Evolutionary conservation across 2,329 filamentous ascomycete genomes (phyloP).

Genomic region (Colletotrichum sp.): DNA sequence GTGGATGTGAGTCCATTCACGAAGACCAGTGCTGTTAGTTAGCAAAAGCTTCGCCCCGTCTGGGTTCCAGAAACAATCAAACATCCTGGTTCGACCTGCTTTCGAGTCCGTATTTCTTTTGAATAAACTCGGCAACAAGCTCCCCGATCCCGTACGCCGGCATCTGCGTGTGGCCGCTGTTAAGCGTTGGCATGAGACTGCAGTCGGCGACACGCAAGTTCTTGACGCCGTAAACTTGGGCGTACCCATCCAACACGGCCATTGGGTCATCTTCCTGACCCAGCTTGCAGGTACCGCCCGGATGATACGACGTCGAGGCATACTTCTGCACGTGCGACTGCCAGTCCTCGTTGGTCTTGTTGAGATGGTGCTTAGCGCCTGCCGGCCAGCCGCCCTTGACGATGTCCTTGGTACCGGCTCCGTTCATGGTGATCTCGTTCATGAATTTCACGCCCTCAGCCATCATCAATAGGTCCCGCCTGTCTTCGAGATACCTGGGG

Average conservation of each 20-base stretch:
- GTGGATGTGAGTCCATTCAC: not conserved
- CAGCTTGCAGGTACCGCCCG: not conserved
- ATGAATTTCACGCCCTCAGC: not conserved
- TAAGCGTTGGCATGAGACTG: not conserved
- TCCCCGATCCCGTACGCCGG: not conserved
- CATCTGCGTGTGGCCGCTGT: not conserved
- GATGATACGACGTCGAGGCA: not conserved
- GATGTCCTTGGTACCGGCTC: not conserved
- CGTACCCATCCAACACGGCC: not conserved
- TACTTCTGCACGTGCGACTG: not conserved
- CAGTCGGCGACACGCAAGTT: not conserved
- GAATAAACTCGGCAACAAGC: not conserved
- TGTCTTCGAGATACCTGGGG: not conserved
- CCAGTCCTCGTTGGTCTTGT: conserved; percentile 51
- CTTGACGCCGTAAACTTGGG: not conserved
- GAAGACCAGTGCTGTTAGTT: not conserved
- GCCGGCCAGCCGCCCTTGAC: not conserved
- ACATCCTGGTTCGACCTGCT: not conserved
- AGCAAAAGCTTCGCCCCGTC: not conserved
- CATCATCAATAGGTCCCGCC: not conserved
- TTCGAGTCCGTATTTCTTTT: not conserved
- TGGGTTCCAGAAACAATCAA: not conserved
- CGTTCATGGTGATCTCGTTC: not conserved
- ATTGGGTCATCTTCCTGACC: not conserved
- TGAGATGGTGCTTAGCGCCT: conserved; percentile 39